Conservation (phyloP, 2,329 filamentous ascomycete genomes). For the Aspergillus pseudonomiae region DNA sequence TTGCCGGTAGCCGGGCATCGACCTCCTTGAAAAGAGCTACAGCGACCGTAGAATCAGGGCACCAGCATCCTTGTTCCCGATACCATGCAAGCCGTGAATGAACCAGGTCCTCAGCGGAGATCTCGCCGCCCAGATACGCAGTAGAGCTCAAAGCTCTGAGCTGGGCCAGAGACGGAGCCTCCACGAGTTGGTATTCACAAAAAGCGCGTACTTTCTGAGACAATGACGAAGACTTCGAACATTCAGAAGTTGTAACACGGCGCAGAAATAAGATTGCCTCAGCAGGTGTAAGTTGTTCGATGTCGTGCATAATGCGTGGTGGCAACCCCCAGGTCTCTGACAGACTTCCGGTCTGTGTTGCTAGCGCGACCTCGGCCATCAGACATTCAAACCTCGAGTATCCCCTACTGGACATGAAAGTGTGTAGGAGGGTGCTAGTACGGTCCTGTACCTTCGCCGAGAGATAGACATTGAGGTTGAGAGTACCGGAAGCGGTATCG, state of each 20-base stretch:
- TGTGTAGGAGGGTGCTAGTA: constrained; percentile 48
- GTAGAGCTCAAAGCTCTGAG: constrained; percentile 43
- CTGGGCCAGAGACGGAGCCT: constrained; percentile 43
- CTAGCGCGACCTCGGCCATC: constrained; percentile 34
- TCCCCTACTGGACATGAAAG: constrained; percentile 41
- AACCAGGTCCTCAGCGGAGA: constrained; percentile 42
- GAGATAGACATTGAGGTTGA: constrained; percentile 45
- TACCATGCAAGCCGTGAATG: constrained; percentile 47
- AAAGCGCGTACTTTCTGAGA: constrained; percentile 35
- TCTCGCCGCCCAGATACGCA: constrained; percentile 44
- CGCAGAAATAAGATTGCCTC: constrained; percentile 44
- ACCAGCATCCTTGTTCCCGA: constrained; percentile 38
- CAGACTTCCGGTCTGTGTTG: constrained; percentile 22
- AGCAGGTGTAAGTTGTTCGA: constrained; percentile 38
- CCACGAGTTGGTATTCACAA: constrained; percentile 39
- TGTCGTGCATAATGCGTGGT: constrained; percentile 35
- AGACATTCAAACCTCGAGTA: constrained; percentile 34
- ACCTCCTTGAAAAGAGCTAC: constrained; percentile 44
- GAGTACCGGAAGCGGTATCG: constrained; percentile 35
- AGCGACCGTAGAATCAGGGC: constrained; percentile 37
- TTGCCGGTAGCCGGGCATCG: constrained; percentile 27
- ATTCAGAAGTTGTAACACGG: constrained; percentile 35
- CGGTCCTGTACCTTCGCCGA: constrained; percentile 50
- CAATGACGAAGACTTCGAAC: constrained; percentile 27
- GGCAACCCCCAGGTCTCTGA: constrained; percentile 26